These are phyloP conservation scores for Limnanthes douglasii DNA, from an alignment of 345 rosid genomes.

Conservation along the genomic window DNA sequence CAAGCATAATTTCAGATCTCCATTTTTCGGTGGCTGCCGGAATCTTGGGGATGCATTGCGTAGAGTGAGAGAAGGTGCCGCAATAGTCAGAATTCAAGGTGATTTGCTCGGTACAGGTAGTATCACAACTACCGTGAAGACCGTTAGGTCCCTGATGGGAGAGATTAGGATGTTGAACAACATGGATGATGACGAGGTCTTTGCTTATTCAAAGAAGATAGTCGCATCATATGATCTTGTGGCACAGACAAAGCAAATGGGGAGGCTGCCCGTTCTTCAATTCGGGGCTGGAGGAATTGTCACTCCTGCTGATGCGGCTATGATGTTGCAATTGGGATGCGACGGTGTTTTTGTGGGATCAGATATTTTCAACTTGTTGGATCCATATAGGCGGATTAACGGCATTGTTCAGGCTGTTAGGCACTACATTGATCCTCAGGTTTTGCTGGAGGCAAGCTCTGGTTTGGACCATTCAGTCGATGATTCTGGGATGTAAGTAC, in stretches of 20 bases:
- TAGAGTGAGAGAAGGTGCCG: constrained; percentile 28
- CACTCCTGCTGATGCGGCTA: constrained; percentile 33
- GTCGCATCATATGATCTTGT: constrained; percentile 29
- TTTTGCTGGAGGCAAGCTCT: constrained; percentile 19
- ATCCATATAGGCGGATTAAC: constrained; percentile 20
- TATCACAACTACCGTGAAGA: constrained; percentile 18
- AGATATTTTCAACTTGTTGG: constrained; percentile 17
- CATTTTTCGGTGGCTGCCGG: constrained; percentile 31
- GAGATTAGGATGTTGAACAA: constrained; percentile 22
- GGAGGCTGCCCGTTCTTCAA: constrained; percentile 27
- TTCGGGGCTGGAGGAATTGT: constrained; percentile 31
- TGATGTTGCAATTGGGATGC: constrained; percentile 38
- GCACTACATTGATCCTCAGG: constrained; percentile 28
- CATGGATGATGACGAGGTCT: constrained; percentile 41
- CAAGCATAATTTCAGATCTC: constrained; percentile 28
- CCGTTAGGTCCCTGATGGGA: constrained; percentile 23
- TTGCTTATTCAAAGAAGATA: constrained; percentile 22
- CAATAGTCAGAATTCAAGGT: constrained; percentile 24
- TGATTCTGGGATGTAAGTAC: too few species aligned
- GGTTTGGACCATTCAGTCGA: constrained; percentile 20
- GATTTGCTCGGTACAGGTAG: constrained; percentile 14
- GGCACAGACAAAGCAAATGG: constrained; percentile 34
- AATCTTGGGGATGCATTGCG: constrained; percentile 27
- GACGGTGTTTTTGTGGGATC: constrained; percentile 29
- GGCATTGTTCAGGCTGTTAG: constrained; percentile 30